Evolutionary conservation across 2,329 filamentous ascomycete genomes (phyloP).

Genomic region (Cordyceps cateniannulata): DNA sequence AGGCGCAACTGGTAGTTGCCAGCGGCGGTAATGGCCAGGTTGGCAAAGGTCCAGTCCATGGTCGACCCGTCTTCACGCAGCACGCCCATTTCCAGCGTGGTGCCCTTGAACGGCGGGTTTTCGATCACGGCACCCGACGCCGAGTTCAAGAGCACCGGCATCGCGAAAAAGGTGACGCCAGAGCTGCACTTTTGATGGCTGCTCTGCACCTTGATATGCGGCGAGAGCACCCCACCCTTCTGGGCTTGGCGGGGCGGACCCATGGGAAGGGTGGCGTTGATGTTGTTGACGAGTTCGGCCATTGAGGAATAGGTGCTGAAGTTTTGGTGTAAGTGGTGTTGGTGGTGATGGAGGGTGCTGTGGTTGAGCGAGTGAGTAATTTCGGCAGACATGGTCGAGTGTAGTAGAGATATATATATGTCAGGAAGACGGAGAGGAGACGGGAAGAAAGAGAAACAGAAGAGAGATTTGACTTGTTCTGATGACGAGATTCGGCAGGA

Average conservation of each 20-base stretch:
- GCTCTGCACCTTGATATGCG: constrained; percentile 19
- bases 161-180: constrained; percentile 22
- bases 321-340: not conserved
- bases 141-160: constrained; percentile 18
- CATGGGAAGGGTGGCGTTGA: constrained; percentile 17
- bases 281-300: too few species aligned
- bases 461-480: not conserved
- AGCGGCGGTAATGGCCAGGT: constrained; percentile 18
- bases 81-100: constrained; percentile 16
- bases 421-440: not conserved
- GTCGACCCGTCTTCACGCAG: constrained; percentile 14
- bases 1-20: constrained; percentile 23
- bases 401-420: not conserved
- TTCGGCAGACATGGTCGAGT: constrained; percentile 4
- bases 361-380: not conserved
- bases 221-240: constrained; percentile 17
- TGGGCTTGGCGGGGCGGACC: constrained; percentile 20
- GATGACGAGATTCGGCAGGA: not conserved
- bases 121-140: constrained; percentile 16
- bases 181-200: constrained; percentile 6
- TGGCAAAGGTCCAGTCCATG: constrained; percentile 21
- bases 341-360: not conserved
- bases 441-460: not conserved
- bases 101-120: constrained; percentile 16
- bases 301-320: constrained; percentile 4